Evolutionary conservation across 2,329 filamentous ascomycete genomes (phyloP), one percentile per base, ranked within the genome.

Genomic region (Colletotrichum sp.): DNA sequence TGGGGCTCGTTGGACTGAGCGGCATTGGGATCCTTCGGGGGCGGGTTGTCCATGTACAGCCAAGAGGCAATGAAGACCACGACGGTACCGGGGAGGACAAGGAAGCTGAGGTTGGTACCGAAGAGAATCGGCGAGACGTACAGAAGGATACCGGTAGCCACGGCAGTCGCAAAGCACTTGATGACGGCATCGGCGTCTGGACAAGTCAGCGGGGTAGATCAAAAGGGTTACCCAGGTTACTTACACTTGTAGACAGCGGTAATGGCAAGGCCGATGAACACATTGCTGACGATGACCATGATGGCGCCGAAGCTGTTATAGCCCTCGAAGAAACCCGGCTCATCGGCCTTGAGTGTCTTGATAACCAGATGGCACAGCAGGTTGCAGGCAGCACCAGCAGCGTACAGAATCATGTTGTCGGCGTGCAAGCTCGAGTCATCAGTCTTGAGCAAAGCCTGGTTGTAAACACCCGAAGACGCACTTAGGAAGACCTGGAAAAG

Each of bases 231-330:
- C 5, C 43, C n/a, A 7, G 9, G 9, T 5, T 15, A 78, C 80
- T 75, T 66, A 82, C 82, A 84, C 76, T 82, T 83, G 76, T 83
- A 83, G 7, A 83, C 82, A 6, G 81, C 82, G 18, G 82, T 83
- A 39, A 83, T 83, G n/a, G 82, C 82, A 26, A 83, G 78, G 24
- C 82, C 82, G 64, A 83, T 82, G 72, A 83, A 83, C 59, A 83
- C 82, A 61, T 83, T 83, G 75, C 81, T 83, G 21, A 81, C 67
- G 24, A 84, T 80, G 26, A 84, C 80, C 79, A 84, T 78, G 73
- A 81, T 77, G 18, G 82, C 81, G 7, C 78, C 79, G 48, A 81
- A 74, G 74, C 77, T 81, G 55, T 76, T 78, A 69, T 79, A 79
- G 21, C 79, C 79, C 26, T 78, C 65, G n/a, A 79, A 78, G 75